These are phyloP conservation scores for Candida dajiaensis DNA, from an alignment of 805 yeast genomes.

Conservation along the genomic window DNA sequence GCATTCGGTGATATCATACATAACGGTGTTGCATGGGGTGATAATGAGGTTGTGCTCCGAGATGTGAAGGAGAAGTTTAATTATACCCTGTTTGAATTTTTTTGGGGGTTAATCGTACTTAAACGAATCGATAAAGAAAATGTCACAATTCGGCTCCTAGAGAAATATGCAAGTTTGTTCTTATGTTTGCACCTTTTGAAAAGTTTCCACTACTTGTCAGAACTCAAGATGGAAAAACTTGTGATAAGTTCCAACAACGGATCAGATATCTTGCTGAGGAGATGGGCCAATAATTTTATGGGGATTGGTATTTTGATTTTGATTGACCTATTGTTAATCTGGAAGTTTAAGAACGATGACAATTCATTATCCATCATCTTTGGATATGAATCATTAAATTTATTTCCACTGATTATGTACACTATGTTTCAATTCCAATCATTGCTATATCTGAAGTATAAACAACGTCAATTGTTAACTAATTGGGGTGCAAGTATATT, in stretches of 20 bases:
- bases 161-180: constrained; percentile 11
- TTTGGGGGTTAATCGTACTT: constrained; percentile 2
- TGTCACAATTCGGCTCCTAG: neutral
- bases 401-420: constrained; percentile 12
- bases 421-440: constrained; percentile 11
- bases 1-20: neutral
- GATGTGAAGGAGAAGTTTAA: constrained; percentile 3
- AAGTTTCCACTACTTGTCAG: constrained; percentile 18
- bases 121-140: neutral
- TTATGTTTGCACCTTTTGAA: constrained; percentile 11
- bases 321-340: neutral
- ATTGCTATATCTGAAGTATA: neutral
- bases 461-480: constrained; percentile 1
- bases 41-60: neutral
- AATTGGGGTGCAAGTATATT: neutral
- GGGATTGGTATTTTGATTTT: neutral
- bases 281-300: neutral
- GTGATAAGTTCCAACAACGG: neutral
- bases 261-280: neutral
- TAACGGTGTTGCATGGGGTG: neutral
- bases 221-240: constrained; percentile 6
- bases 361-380: constrained; percentile 4
- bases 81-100: constrained; percentile 4
- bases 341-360: neutral
- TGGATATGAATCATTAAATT: constrained; percentile 16